phyloP scores from a whole-genome alignment of 164 flowering plant genomes.

The grape (Vitis vinifera) region ASM3070453v1 NC_081805.1:10086501-10087000 shows the following conservation, averaged over 20 bases:
- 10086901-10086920: neutral
- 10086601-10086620: neutral
- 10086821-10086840: neutral
- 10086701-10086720: neutral
- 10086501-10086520: neutral
- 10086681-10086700: neutral
- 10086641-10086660: neutral
- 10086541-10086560: constrained; percentile 9
- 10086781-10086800: neutral
- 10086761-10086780: neutral
- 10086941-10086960: neutral
- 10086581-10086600: neutral
- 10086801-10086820: constrained; percentile 3
- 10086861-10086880: constrained; percentile 41
- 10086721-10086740: neutral
- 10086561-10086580: neutral
- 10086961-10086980: constrained; percentile 30
- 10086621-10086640: neutral
- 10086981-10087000: constrained; percentile 22
- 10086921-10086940: neutral
- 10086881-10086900: constrained; percentile 21
- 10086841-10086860: constrained; percentile 16
- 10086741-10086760: neutral
- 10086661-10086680: neutral
- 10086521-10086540: neutral